Evolutionary conservation across 2,329 filamentous ascomycete genomes (phyloP), one percentile per base, ranked within the genome.

Genomic region (Aspergillus transmontanensis): DNA sequence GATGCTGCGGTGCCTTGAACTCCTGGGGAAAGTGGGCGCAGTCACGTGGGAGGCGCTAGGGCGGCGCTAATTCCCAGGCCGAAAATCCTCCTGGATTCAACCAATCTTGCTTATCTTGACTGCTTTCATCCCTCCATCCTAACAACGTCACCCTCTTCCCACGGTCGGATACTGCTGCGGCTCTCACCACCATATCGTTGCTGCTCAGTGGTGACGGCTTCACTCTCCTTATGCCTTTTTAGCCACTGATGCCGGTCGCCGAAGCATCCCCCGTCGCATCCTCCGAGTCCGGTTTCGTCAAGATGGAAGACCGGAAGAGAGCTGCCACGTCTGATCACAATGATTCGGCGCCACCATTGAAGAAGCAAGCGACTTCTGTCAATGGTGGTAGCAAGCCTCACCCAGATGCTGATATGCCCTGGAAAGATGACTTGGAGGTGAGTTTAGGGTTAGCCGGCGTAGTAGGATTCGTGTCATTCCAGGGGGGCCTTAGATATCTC

Each of bases 291-390:
- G 89, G 89, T 86, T 86, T 92, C 82, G 85, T 89, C 72, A 97
- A 95, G 87, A 99, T 98, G 94, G 95, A 99, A 87, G 95, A 98
- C 85, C 93, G 95, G 87, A 99, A 99, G 87, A 89, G 95, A 87
- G 91, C 93, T 76, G 92, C 93, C 76, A 86, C 90, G 72, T 86
- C 87, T 80, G 91, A 90, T 76, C 83, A 87, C 74, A 92, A 95
- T 79, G 93, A 97, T 71, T 84, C 92, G 75, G 91, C 91, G 69
- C 94, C 94, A 69, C 94, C 94, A 26, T 91, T 89, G 76, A 99
- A 98, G 85, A 90, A 93, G 81, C 91, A 96, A 79, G 92, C 93
- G 61, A 86, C 84, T 64, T 86, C 94, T 69, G 66, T 78, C 58
- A 97, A 97, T 84, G 93, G 93, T 74, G 81, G 84, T 67, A 84